phyloP scores from a whole-genome alignment of 2,329 filamentous ascomycete species.

The Sporothrix curviconia region DNA sequence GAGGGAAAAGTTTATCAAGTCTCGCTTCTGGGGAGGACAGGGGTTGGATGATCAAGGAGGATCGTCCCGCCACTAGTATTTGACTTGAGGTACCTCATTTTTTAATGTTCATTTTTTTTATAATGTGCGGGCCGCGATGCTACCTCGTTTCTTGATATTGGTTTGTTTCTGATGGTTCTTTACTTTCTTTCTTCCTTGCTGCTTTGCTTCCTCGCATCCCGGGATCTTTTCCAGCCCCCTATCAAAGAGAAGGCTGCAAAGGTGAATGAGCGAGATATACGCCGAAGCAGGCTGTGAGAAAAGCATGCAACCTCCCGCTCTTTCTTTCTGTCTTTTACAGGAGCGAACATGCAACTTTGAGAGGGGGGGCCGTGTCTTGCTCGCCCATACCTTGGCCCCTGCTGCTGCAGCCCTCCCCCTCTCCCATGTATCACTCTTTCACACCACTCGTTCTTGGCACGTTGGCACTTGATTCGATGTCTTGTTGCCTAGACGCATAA shows the following conservation, averaged over 20 bases:
- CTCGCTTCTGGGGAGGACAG: background rate
- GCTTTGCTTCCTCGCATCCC: background rate
- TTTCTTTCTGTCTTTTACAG: background rate
- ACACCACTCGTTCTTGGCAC: conserved; percentile 5
- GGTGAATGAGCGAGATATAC: conserved; percentile 8
- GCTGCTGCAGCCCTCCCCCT: too few relatives aligned
- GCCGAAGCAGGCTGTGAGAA: background rate
- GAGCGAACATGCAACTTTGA: background rate
- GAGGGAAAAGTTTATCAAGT: background rate
- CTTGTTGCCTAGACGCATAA: background rate
- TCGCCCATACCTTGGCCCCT: background rate
- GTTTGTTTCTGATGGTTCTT: background rate
- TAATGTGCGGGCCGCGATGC: background rate
- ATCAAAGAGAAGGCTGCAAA: background rate
- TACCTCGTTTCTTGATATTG: background rate
- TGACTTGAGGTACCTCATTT: background rate
- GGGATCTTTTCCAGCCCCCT: background rate
- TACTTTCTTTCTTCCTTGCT: background rate
- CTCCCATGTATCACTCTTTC: too few relatives aligned
- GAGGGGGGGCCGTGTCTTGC: background rate
- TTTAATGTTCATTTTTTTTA: background rate
- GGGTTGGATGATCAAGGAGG: background rate
- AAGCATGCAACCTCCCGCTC: background rate
- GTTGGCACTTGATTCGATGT: conserved; percentile 13
- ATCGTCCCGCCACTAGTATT: conserved; percentile 10